Base-by-base conservation (phyloP, 306 rosid genomes). In the Corylus avellana region DNA sequence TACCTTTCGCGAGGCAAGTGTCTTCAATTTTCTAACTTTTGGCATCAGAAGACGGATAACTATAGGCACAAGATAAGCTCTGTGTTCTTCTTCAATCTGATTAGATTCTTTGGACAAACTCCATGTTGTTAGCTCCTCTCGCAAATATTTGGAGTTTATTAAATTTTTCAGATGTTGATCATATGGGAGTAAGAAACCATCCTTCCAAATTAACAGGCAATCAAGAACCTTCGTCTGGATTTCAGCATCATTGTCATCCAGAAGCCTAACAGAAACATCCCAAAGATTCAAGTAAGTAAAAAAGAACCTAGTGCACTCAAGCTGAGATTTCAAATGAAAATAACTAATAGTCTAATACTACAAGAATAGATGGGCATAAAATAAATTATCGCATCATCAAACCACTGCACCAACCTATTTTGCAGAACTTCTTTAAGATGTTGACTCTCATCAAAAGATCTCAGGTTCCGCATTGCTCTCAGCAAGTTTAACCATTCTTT, bases 401-500 rank as follows among this genome's bases (percentile, higher is more conserved):
- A 83, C 47, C 49, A 53, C 69, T 70, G 71, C 29, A 79, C 84
- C 76, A 75, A 95, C 98, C 98, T 95, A 74, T 84, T 86, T 84
- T 87, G 91, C 84, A 95, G 80, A 80, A 92, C 90, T 66, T 90
- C 94, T 83, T 90, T 91, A 77, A 95, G 87, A 83, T 90, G 91
- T 67, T 89, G 92, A 84, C 89, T 84, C 56, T 68, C 68, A 83
- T 85, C 79, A 70, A 85, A 86, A 55, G 95, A 89, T 86, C 85
- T 90, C 55, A 90, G 88, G 75, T 92, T 91, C 77, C 86, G 87
- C 94, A 89, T 91, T 80, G 83, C 77, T 81, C 81, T 92, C 90
- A 95, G 89, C 87, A 95, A 85, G 87, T 88, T 95, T 66, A 95
- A 85, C 98, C 98, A 95, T 82, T 95, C 98, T 80, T 95, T 92